Base-by-base conservation (phyloP, 2,329 filamentous ascomycete genomes). In the Clathrospora elynae region DNA sequence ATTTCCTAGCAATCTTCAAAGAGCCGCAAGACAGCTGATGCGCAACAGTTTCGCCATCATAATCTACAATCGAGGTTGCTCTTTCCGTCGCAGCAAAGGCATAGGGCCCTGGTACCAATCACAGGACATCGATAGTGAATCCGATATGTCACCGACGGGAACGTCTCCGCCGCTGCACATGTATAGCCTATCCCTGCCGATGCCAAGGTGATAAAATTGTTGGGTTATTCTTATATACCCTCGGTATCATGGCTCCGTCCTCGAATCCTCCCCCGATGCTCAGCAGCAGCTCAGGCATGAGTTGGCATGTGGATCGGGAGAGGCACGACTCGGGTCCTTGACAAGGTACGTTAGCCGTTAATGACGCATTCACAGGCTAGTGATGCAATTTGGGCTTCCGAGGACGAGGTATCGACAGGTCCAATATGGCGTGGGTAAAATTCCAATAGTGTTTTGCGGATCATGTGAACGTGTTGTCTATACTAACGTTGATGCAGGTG, bases 361-460 rank as follows among this genome's bases (percentile, higher is more conserved):
- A 32, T 42, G 37, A 47, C 46, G 42, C 42, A 35, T 38, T 38
- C 23, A 32, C 18, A 43, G 24, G 34, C 26, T 23, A 26, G 28
- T 37, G 28, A 32, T 33, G 46, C 46, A 35, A 45, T 41, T 25
- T 22, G 32, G 41, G 26, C 36, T 18, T 25, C 26, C 11, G 29
- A 12, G 36, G 19, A 39, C 36, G 36, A 29, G 19, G 34, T 20
- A 38, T 31, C 31, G 24, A n/a, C 33, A 22, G 33, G 31, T n/a
- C 6, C 33, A 11, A 29, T 30, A 38, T 49, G 32, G 51, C 42
- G 48, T 51, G 48, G 48, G 24, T 46, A 42, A 43, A 34, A 11
- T 39, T 44, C 34, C 43, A 41, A 36, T 32, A 28, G 30, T 22
- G 33, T 30, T 16, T 29, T 35, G 19, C n/a, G 35, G 31, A 24